Evolutionary conservation across 352 stramenopile species (phyloP).

Genomic region (Globisporangium canariense): DNA sequence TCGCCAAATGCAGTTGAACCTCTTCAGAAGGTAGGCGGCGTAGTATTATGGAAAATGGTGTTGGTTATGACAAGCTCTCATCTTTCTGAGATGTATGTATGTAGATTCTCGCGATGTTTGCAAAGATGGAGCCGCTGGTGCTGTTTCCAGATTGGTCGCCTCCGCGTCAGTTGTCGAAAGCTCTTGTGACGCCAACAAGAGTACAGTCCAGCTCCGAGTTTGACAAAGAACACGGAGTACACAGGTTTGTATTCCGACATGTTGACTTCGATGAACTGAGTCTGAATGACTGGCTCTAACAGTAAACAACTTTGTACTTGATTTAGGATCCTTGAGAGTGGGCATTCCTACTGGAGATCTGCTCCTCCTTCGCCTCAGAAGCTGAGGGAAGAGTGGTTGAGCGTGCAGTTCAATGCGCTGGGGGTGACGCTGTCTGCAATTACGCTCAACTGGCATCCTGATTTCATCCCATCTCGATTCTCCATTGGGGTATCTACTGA

Average conservation of each 20-base stretch:
- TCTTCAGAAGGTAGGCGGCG: constrained; percentile 47
- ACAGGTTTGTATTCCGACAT: constrained; percentile 19
- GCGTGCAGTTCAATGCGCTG: constrained; percentile 40
- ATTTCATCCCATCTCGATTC: constrained; percentile 38
- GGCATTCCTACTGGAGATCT: constrained; percentile 44
- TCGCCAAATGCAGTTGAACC: constrained; percentile 43
- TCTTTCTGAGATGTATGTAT: not conserved
- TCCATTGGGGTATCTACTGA: constrained; percentile 47
- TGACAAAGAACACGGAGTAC: constrained; percentile 49
- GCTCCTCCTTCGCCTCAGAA: constrained; percentile 20
- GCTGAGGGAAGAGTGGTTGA: constrained; percentile 42
- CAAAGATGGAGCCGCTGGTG: constrained; percentile 54
- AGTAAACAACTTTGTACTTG: not conserved
- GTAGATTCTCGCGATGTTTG: constrained; percentile 62
- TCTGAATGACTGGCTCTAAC: not conserved
- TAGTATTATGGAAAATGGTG: not conserved
- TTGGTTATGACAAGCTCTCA: not conserved
- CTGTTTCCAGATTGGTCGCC: constrained; percentile 83
- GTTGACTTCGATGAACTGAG: not conserved
- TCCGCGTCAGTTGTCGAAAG: constrained; percentile 45
- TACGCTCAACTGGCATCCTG: constrained; percentile 42
- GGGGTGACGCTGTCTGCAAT: constrained; percentile 41
- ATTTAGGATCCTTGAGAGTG: constrained; percentile 38
- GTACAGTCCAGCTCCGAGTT: constrained; percentile 58
- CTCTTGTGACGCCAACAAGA: constrained; percentile 35